Percentiles rank a stretch among this genome's conserved stretches.
phyloP scores from a whole-genome alignment of 148 eudicot species.

The Selenicereus undatus region DNA sequence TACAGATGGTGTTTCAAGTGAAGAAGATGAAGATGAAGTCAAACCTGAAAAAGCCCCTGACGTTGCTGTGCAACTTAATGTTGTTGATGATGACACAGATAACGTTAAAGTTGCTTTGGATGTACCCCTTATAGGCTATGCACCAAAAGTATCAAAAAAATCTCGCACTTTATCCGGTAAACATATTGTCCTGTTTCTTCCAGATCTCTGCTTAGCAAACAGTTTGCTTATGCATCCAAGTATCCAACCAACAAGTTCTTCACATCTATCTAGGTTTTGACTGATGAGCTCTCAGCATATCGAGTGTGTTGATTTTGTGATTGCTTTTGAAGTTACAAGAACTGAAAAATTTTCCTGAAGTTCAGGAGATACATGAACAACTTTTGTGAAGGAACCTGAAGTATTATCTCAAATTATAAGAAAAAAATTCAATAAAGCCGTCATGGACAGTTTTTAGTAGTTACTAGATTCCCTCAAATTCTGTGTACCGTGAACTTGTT shows the following conservation, averaged over 20 bases:
- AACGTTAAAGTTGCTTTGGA: constrained; percentile 38
- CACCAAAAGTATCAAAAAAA: constrained; percentile 36
- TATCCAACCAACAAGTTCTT: neutral
- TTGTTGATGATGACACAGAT: constrained; percentile 34
- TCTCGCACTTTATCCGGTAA: constrained; percentile 48
- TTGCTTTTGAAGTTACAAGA: neutral
- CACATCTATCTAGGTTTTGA: neutral
- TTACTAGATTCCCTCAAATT: neutral
- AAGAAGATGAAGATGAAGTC: constrained; percentile 35
- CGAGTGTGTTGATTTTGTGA: neutral
- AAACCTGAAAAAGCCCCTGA: constrained; percentile 23
- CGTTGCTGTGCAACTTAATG: constrained; percentile 39
- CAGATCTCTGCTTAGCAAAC: neutral
- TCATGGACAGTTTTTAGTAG: neutral
- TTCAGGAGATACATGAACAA: neutral
- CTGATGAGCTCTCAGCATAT: neutral
- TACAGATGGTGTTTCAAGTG: constrained; percentile 32
- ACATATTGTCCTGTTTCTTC: constrained; percentile 4
- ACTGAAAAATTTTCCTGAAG: neutral
- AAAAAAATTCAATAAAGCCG: neutral
- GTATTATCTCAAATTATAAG: neutral
- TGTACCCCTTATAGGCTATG: constrained; percentile 53
- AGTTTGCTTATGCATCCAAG: neutral
- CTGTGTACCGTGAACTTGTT: neutral
- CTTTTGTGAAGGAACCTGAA: neutral